A percentile compares a stretch with the other conserved stretches of the same genome.
These are phyloP conservation scores for Scedosporium minutisporum DNA, from an alignment of 2,329 filamentous ascomycete species.

Conservation along the genomic window DNA sequence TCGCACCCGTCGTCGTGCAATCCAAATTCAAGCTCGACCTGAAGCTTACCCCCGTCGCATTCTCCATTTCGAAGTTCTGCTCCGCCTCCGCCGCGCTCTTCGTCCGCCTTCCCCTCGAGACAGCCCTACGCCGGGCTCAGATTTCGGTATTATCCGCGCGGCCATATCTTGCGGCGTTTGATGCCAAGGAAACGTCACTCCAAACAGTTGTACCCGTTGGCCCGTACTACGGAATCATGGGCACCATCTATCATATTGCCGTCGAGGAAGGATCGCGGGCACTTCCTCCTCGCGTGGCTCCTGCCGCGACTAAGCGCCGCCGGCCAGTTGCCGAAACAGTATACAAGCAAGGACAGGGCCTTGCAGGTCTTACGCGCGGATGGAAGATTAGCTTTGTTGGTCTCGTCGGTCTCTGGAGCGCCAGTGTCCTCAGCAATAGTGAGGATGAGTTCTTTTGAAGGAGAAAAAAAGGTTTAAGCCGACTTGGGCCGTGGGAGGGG, in stretches of 20 bases:
- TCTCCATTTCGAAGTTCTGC: conserved; percentile 73
- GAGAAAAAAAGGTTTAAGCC: too few species aligned
- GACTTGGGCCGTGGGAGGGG: neutral
- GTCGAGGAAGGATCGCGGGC: conserved; percentile 64
- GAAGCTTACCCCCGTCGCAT: conserved; percentile 68
- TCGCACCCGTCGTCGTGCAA: conserved; percentile 75
- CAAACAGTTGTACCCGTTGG: conserved; percentile 74
- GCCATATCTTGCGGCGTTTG: conserved; percentile 39
- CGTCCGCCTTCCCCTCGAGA: conserved; percentile 83
- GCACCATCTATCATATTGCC: conserved; percentile 81
- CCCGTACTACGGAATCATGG: conserved; percentile 75
- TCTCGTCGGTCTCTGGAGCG: conserved; percentile 63
- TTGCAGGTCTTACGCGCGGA: conserved; percentile 60
- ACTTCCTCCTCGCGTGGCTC: neutral
- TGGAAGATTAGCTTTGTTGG: conserved; percentile 76
- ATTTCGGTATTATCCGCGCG: conserved; percentile 57
- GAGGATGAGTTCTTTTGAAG: conserved; percentile 15
- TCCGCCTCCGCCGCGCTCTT: conserved; percentile 73
- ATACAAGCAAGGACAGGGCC: conserved; percentile 54
- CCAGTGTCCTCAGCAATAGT: conserved; percentile 51
- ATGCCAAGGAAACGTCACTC: conserved; percentile 31
- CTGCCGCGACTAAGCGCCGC: conserved; percentile 3
- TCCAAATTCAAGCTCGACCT: conserved; percentile 79
- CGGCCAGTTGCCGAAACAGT: conserved; percentile 24
- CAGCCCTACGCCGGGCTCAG: conserved; percentile 80